Percentiles rank a stretch among this genome's conserved stretches.
Conservation (phyloP, 306 rosid genomes). For the Styphnolobium japonicum region DNA sequence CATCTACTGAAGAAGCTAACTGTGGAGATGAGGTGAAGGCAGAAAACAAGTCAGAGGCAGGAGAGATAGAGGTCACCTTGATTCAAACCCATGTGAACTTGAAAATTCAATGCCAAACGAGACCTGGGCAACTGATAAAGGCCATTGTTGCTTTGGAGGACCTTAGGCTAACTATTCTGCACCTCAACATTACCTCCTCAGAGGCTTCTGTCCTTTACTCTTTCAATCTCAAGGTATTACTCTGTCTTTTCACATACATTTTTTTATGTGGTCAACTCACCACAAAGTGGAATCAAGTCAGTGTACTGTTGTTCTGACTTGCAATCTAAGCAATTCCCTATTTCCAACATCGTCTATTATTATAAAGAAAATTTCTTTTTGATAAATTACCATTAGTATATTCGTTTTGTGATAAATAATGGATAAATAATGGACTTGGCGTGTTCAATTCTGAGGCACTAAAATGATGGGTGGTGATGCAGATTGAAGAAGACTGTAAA, state of each 20-base stretch:
- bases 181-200: slow-evolving; percentile 80
- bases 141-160: slow-evolving; percentile 80
- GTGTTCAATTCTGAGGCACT: neutral
- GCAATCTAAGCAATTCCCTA: slow-evolving; percentile 47
- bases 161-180: slow-evolving; percentile 72
- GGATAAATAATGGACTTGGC: slow-evolving; percentile 14
- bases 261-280: slow-evolving; percentile 45
- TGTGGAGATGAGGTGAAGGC: slow-evolving; percentile 52
- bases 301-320: slow-evolving; percentile 46
- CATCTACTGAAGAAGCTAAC: slow-evolving; percentile 26
- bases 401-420: neutral
- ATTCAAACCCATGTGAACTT: slow-evolving; percentile 93
- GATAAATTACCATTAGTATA: neutral
- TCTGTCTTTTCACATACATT: slow-evolving; percentile 18
- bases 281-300: slow-evolving; percentile 41
- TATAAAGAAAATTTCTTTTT: neutral
- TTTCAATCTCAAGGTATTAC: slow-evolving; percentile 90
- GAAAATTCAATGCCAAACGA: slow-evolving; percentile 67
- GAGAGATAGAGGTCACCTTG: slow-evolving; percentile 66
- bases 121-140: slow-evolving; percentile 61
- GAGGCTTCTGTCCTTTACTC: slow-evolving; percentile 66
- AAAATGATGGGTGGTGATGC: slow-evolving; percentile 24
- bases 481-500: slow-evolving; percentile 87
- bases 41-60: slow-evolving; percentile 67
- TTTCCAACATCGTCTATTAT: slow-evolving; percentile 17